Base-by-base conservation (phyloP, 345 rosid genomes). In the Turritis glabra region DNA sequence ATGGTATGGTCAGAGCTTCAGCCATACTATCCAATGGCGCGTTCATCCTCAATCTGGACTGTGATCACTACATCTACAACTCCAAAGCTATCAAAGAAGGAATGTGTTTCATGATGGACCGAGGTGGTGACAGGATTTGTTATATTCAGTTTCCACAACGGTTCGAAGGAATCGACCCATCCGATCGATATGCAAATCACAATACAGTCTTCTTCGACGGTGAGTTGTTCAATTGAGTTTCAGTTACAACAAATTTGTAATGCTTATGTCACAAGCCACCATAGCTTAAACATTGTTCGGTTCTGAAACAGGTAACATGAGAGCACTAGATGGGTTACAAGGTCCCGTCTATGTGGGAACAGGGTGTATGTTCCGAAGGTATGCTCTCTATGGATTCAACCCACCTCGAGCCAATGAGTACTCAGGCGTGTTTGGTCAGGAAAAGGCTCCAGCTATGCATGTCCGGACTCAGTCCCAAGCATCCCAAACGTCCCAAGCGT, bases 21-120 rank as follows among this genome's bases (percentile, higher is more conserved):
- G 96, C 96, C 2, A 81, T 93, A 21, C 12, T 93, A 29, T 89
- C 98, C 10, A 90, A 92, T 52, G 98, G 98, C 5, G 89, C 98
- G 0, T 92, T 90, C 66, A 92, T 92, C 46, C 88, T 92, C 43
- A 92, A 92, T 71, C 68, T 92, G 60, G 98, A 92, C 46, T 92
- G 98, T 79, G 98, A 92, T 73, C 98, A 92, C 73, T 92, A 92
- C 77, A 52, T 92, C 56, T 90, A 86, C 76, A 92, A 92, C 67
- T 87, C 85, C 25, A 67, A 72, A 46, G 96, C 98, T 44, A 85
- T 92, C 77, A 88, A 73, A 69, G 98, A 93, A 58, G 98, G 97
- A 18, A 90, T 93, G 88, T 93, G 98, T 75, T 93, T 93, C 78
- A 93, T 93, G 98, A 93, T 93, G 98, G 98, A 93, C 69, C 93